Evolutionary conservation across 1,139 yeast genomes (phyloP).

Genomic region (Torulaspora pretoriensis): DNA sequence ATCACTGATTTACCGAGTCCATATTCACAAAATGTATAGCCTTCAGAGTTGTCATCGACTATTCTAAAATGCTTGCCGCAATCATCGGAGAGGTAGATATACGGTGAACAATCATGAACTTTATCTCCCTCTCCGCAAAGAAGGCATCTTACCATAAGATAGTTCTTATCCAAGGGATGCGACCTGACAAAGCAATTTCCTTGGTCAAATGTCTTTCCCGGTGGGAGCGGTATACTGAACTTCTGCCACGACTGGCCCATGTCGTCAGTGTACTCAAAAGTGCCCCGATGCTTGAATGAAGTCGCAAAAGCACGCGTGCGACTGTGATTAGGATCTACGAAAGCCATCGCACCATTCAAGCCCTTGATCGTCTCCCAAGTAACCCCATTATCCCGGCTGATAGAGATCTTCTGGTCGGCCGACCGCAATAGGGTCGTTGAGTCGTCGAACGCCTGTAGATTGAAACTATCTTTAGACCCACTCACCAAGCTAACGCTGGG

Average conservation of each 20-base stretch:
- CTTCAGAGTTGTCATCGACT: conserved; percentile 6
- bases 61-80: conserved; percentile 22
- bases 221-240: conserved; percentile 5
- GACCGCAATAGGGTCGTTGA: conserved; percentile 23
- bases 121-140: conserved; percentile 3
- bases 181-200: conserved; percentile 9
- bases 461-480: conserved; percentile 3
- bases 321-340: conserved; percentile 20
- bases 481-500: conserved; percentile 22
- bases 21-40: conserved; percentile 4
- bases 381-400: conserved; percentile 28
- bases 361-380: conserved; percentile 21
- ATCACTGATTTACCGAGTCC: conserved; percentile 14
- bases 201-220: not conserved
- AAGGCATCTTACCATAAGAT: conserved; percentile 14
- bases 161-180: conserved; percentile 16
- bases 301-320: conserved; percentile 26
- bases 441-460: conserved; percentile 30
- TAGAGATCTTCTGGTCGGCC: conserved; percentile 13
- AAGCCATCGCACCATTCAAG: conserved; percentile 9
- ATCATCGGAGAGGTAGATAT: conserved; percentile 15
- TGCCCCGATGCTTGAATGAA: not conserved
- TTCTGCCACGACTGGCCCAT: conserved; percentile 29
- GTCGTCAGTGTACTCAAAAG: conserved; percentile 26
- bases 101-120: not conserved